A percentile compares a stretch with the other conserved stretches of the same genome.
phyloP scores from a whole-genome alignment of 1,284 basidiomycete genomes.

The Vanrija humicola region DNA sequence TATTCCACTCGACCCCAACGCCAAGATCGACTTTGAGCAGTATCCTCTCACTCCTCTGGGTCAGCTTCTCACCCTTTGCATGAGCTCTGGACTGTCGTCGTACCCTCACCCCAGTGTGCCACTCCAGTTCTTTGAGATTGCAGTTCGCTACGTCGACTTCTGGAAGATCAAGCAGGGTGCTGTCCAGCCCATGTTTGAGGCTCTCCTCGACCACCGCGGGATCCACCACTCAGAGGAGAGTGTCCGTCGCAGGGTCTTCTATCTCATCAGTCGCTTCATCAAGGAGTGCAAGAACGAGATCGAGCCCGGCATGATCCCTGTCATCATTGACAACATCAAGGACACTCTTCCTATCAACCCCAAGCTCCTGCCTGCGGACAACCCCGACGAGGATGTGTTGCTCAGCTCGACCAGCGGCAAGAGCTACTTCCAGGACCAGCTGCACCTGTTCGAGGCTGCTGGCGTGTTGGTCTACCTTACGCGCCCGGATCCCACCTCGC shows the following conservation, averaged over 20 bases:
- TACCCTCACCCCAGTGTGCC: slow-evolving; percentile 86
- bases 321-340: slow-evolving; percentile 69
- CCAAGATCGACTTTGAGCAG: slow-evolving; percentile 71
- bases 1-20: slow-evolving; percentile 31
- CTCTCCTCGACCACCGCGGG: slow-evolving; percentile 80
- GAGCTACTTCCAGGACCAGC: slow-evolving; percentile 76
- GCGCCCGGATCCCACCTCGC: slow-evolving; percentile 63
- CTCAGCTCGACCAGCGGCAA: slow-evolving; percentile 69
- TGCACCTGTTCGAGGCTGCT: slow-evolving; percentile 90
- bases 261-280: slow-evolving; percentile 91
- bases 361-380: slow-evolving; percentile 51
- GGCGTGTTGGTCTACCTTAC: slow-evolving; percentile 76
- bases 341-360: slow-evolving; percentile 53
- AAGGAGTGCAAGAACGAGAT: slow-evolving; percentile 78
- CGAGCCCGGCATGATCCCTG: slow-evolving; percentile 65
- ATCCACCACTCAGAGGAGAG: slow-evolving; percentile 72
- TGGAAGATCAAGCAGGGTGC: slow-evolving; percentile 88
- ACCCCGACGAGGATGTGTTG: slow-evolving; percentile 57
- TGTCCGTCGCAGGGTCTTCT: slow-evolving; percentile 78
- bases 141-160: slow-evolving; percentile 89
- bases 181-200: slow-evolving; percentile 78
- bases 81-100: slow-evolving; percentile 74
- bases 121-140: slow-evolving; percentile 90
- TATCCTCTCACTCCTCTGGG: slow-evolving; percentile 88
- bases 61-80: slow-evolving; percentile 78